Base-by-base conservation (phyloP, 345 rosid species). In the Psidium friedrichsthalianum region DNA sequence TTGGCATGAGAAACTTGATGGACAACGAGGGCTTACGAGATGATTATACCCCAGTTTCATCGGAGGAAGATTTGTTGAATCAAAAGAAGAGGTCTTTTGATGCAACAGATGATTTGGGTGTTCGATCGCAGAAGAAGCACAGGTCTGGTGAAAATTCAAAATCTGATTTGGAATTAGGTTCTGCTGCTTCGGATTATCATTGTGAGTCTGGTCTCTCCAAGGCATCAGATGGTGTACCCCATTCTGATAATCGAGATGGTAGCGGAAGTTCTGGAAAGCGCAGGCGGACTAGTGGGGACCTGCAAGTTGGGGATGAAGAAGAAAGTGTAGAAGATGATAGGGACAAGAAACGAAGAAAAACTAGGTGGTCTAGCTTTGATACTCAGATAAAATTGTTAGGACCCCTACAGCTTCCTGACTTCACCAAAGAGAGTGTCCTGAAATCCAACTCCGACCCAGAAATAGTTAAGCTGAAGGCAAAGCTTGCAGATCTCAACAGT, bases 401-500 rank as follows among this genome's bases (percentile, higher is more conserved):
- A 83, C 85, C 88, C 29, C 86, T 85, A 57, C 84, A 87, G 42
- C 86, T 87, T 44, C 88, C 88, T 21, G 84, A 87, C 55, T 87
- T 84, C 56, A 82, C 21, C 53, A 82, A 84, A 16, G 82, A 84
- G 44, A 59, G 29, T n/a, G 61, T 57, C 51, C 53, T 24, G 8
- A 64, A 24, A 42, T 82, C 52, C 12, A 86, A 87, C 16, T 59
- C 47, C 15, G 87, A 86, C 78, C 78, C 85, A 15, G 90, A 88
- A 83, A 44, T 86, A 64, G 74, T 82, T 36, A 29, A 56, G 54
- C 44, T 89, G 83, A 87, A 74, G 58, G 86, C 82, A n/a, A 81
- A 83, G 55, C 86, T 89, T 56, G 82, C 52, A 57, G 83, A 85
- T n/a, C 84, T 89, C 51, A 58, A 85, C 69, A 6, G 57, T 55